Evolutionary conservation across 1,139 yeast species (phyloP).

Genomic region (Wickerhamiella infanticola): DNA sequence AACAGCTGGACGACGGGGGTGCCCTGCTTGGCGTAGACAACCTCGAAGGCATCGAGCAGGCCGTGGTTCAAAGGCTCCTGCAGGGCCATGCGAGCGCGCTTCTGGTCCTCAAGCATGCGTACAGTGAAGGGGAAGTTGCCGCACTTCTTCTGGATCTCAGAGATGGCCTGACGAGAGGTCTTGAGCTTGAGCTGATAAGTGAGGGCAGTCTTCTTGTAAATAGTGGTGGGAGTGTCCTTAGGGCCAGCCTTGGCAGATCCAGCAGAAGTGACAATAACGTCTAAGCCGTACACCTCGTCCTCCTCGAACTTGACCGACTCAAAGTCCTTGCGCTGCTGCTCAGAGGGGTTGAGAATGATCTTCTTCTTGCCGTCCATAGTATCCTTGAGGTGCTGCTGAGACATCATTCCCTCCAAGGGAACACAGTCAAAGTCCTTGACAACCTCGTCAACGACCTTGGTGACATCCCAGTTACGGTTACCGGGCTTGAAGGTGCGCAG

Average conservation of each 20-base stretch:
- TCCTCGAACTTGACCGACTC: conserved; percentile 55
- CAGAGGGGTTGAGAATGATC: conserved; percentile 60
- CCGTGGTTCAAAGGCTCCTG: conserved; percentile 60
- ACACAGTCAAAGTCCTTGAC: conserved; percentile 45
- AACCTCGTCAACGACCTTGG: conserved; percentile 49
- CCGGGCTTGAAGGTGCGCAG: conserved; percentile 54
- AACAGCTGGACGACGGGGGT: conserved; percentile 58
- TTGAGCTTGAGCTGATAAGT: conserved; percentile 57
- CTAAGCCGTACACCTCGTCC: conserved; percentile 68
- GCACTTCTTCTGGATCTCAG: conserved; percentile 50
- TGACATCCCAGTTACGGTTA: conserved; percentile 63
- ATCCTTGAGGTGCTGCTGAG: conserved; percentile 57
- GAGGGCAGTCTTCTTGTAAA: conserved; percentile 39
- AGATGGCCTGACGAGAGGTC: conserved; percentile 51
- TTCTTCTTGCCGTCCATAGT: conserved; percentile 65
- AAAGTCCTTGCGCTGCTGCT: conserved; percentile 47
- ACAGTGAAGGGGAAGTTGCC: conserved; percentile 62
- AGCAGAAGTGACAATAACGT: conserved; percentile 51
- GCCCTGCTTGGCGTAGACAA: conserved; percentile 54
- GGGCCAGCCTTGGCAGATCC: conserved; percentile 42
- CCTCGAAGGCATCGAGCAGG: conserved; percentile 54
- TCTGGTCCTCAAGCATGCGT: conserved; percentile 51
- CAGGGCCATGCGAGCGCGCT: conserved; percentile 62
- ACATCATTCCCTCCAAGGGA: conserved; percentile 64
- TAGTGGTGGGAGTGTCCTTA: conserved; percentile 48